These are phyloP conservation scores for Lactarius deliciosus DNA, from an alignment of 768 basidiomycete genomes.

Conservation along the genomic window DNA sequence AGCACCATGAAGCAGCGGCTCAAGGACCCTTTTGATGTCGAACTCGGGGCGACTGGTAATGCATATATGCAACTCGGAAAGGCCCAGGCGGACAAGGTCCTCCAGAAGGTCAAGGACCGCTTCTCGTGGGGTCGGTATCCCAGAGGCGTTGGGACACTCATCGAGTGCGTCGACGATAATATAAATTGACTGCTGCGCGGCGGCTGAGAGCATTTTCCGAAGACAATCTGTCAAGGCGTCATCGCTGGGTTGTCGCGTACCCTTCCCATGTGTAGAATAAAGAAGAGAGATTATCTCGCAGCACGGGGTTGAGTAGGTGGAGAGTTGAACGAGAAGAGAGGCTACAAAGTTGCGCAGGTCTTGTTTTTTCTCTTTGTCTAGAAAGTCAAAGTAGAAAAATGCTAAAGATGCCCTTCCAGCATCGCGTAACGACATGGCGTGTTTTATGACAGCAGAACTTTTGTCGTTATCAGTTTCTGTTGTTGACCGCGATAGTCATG, in stretches of 20 bases:
- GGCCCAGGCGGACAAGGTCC: not conserved
- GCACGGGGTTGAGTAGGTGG: not conserved
- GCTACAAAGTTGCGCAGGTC: not conserved
- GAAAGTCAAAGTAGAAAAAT: not conserved
- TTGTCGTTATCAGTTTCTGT: not conserved
- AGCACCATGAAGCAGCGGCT: not conserved
- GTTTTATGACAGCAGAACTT: not conserved
- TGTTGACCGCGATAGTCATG: not conserved
- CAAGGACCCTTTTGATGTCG: not conserved
- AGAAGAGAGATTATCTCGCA: not conserved
- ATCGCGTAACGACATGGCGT: not conserved
- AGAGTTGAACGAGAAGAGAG: not conserved
- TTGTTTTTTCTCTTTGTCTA: not conserved
- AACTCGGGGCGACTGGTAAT: not conserved
- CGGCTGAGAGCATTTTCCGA: not conserved
- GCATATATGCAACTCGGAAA: not conserved
- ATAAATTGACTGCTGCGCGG: not conserved
- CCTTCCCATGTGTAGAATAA: not conserved
- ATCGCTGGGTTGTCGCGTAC: not conserved
- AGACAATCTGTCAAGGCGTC: not conserved
- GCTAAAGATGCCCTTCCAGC: not conserved
- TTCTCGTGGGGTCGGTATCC: not conserved
- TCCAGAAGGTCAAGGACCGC: not conserved
- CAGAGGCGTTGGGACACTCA: not conserved
- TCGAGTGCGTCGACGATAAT: not conserved